phyloP scores from a whole-genome alignment of 2,329 filamentous ascomycete genomes.

The Diaporthe vaccinii region DNA sequence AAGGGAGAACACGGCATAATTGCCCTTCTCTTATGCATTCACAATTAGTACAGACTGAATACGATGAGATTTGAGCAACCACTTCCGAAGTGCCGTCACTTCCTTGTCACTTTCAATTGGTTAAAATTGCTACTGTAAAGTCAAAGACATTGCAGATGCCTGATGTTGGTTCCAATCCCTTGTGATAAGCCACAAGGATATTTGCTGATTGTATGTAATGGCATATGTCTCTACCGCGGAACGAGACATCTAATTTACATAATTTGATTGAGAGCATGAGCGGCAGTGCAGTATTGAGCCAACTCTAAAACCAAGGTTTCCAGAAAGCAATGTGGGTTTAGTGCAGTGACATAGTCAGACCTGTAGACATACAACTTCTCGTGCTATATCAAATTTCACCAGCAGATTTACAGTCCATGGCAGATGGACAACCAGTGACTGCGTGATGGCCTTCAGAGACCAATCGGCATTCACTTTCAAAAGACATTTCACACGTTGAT shows the following conservation, averaged over 20 bases:
- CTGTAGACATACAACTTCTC: no score
- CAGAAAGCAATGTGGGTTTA: neutral
- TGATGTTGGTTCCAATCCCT: neutral
- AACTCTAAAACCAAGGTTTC: neutral
- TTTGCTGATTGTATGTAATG: neutral
- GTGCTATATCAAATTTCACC: neutral
- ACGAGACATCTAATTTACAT: neutral
- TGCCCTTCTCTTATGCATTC: neutral
- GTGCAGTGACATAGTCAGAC: neutral
- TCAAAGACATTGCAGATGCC: neutral
- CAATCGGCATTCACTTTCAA: no score
- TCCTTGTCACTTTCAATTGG: neutral
- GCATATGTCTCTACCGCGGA: neutral
- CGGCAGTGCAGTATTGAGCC: neutral
- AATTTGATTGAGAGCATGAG: neutral
- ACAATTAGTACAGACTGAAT: neutral
- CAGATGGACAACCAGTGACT: neutral
- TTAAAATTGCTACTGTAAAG: neutral
- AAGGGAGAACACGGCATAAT: constrained; percentile 18
- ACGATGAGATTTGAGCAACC: neutral
- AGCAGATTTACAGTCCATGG: neutral
- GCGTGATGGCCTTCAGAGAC: no score
- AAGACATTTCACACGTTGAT: no score
- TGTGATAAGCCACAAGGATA: no score
- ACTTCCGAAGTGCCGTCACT: neutral